Conservation (phyloP, 495 filamentous ascomycete genomes). For the Aspergillus coremiiformis region DNA sequence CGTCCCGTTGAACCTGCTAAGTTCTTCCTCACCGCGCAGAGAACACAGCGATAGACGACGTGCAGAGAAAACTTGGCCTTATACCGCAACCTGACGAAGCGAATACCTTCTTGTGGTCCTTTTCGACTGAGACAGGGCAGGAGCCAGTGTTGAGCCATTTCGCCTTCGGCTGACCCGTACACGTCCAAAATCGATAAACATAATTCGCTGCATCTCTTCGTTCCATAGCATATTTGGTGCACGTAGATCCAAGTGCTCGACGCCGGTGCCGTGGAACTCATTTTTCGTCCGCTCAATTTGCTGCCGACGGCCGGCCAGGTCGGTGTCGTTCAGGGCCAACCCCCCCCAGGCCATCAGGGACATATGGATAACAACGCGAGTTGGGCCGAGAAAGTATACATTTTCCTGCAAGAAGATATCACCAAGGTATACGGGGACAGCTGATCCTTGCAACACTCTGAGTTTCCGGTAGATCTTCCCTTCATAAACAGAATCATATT, state of each 20-base stretch:
- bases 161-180: background rate
- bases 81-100: no score
- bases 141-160: no score
- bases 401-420: slow-evolving; percentile 3
- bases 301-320: background rate
- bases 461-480: slow-evolving; percentile 2
- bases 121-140: no score
- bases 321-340: background rate
- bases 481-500: background rate
- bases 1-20: no score
- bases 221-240: slow-evolving; percentile 16
- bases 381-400: background rate
- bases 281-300: slow-evolving; percentile 2
- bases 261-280: slow-evolving; percentile 8
- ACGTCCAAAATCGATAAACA: slow-evolving; percentile 14
- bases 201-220: slow-evolving; percentile 9
- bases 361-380: slow-evolving; percentile 3
- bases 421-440: slow-evolving; percentile 7
- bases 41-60: no score
- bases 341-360: slow-evolving; percentile 7
- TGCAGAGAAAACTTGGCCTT: no score
- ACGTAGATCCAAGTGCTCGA: slow-evolving; percentile 13
- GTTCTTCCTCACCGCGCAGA: no score
- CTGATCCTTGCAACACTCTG: background rate
- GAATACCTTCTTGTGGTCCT: no score